phyloP scores from a whole-genome alignment of 257 asterid species.

The Galeopsis tetrahit region DNA sequence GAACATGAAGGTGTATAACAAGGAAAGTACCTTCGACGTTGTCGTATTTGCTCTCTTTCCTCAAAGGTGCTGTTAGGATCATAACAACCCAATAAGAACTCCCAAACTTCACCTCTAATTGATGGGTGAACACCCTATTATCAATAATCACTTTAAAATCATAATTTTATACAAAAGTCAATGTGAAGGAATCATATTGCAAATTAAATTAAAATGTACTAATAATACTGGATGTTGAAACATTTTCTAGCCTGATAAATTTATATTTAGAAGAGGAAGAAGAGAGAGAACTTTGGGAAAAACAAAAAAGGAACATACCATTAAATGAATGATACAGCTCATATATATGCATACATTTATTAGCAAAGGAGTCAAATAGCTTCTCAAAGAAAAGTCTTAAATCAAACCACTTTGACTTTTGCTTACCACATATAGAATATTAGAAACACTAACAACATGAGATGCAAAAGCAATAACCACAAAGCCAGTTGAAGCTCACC shows the following conservation, averaged over 20 bases:
- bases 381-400: not conserved
- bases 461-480: slow-evolving; percentile 27
- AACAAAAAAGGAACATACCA: slow-evolving; percentile 22
- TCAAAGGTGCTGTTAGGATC: slow-evolving; percentile 87
- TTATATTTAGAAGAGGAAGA: slow-evolving; percentile 6
- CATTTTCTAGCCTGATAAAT: slow-evolving; percentile 11
- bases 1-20: slow-evolving; percentile 26
- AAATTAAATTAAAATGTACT: slow-evolving; percentile 25
- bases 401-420: slow-evolving; percentile 8
- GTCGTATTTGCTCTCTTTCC: slow-evolving; percentile 77
- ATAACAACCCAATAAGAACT: slow-evolving; percentile 88
- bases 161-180: slow-evolving; percentile 25
- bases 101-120: slow-evolving; percentile 99
- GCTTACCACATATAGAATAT: slow-evolving; percentile 23
- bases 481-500: slow-evolving; percentile 51
- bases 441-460: slow-evolving; percentile 10
- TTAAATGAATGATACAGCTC: slow-evolving; percentile 17
- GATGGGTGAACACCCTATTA: slow-evolving; percentile 95
- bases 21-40: slow-evolving; percentile 65
- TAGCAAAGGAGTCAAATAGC: slow-evolving; percentile 16
- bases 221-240: slow-evolving; percentile 5
- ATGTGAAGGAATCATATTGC: slow-evolving; percentile 17
- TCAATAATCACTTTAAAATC: slow-evolving; percentile 31
- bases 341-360: not conserved
- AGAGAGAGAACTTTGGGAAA: slow-evolving; percentile 16